Evolutionary conservation across 345 rosid species (phyloP).

Genomic region (Populus euphratica): DNA sequence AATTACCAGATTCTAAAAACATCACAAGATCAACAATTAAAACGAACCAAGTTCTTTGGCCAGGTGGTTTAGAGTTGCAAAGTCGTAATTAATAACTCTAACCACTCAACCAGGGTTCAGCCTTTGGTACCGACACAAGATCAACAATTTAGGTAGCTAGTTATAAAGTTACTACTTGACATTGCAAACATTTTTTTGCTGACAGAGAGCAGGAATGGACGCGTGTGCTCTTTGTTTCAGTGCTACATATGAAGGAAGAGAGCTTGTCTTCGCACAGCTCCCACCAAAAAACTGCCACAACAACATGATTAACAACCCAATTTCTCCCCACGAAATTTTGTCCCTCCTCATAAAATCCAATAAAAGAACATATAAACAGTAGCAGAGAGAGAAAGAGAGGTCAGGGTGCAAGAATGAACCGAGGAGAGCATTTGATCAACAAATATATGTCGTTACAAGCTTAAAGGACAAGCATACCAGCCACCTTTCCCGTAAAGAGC

Average conservation of each 20-base stretch:
- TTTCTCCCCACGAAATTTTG: neutral
- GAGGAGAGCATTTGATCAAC: neutral
- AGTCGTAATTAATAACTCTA: too few relatives aligned
- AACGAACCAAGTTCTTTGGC: too few relatives aligned
- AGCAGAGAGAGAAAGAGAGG: neutral
- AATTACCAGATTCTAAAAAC: neutral
- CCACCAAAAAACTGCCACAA: neutral
- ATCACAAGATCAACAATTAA: neutral
- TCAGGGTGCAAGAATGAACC: neutral
- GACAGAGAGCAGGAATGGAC: neutral
- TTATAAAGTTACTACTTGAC: neutral
- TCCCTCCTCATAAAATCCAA: neutral
- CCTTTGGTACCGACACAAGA: too few relatives aligned
- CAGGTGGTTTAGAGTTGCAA: too few relatives aligned
- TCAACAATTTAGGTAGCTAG: neutral
- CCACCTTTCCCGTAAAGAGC: slow-evolving; percentile 8
- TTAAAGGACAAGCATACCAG: slow-evolving; percentile 6
- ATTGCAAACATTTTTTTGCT: neutral
- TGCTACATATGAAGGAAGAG: neutral
- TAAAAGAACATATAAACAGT: neutral
- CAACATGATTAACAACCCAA: neutral
- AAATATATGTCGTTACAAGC: neutral
- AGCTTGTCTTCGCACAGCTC: neutral
- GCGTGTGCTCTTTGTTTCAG: neutral
- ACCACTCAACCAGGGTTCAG: too few relatives aligned